A percentile compares a stretch with the other conserved stretches of the same genome.
Evolutionary conservation across 257 asterid genomes (phyloP).

Genomic region (Solanum tacnaense): DNA sequence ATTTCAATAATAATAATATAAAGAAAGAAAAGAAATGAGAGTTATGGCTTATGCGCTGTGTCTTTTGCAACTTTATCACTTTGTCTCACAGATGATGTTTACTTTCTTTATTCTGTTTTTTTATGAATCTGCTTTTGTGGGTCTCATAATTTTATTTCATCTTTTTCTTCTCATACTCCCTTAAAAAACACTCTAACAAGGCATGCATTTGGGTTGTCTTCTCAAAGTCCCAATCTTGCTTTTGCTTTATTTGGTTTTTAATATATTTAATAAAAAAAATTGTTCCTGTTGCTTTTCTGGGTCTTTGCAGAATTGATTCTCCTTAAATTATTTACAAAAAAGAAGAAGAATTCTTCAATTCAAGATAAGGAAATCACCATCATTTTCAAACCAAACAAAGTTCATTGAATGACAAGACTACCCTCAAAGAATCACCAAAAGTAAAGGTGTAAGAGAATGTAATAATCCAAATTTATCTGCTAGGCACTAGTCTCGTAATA

Average conservation of each 20-base stretch:
- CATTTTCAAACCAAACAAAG: not conserved
- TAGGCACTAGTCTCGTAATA: no score
- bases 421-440: not conserved
- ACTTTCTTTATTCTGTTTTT: constrained; percentile 10
- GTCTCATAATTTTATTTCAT: not conserved
- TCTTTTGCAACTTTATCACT: constrained; percentile 18
- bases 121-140: constrained; percentile 11
- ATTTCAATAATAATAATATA: not conserved
- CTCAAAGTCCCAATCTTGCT: constrained; percentile 11
- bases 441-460: not conserved
- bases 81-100: not conserved
- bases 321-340: constrained; percentile 2
- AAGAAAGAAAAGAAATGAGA: constrained; percentile 1
- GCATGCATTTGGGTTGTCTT: constrained; percentile 50
- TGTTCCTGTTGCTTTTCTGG: constrained; percentile 7
- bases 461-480: not conserved
- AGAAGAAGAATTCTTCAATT: not conserved
- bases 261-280: not conserved
- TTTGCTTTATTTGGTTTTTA: constrained; percentile 5
- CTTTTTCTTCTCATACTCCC: not conserved
- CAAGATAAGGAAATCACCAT: not conserved
- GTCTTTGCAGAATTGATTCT: constrained; percentile 8
- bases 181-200: not conserved
- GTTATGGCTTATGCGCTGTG: constrained; percentile 14
- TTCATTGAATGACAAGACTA: not conserved